Conservation (phyloP, 1,284 basidiomycete species). For the Sanghuangporus baumii region DNA sequence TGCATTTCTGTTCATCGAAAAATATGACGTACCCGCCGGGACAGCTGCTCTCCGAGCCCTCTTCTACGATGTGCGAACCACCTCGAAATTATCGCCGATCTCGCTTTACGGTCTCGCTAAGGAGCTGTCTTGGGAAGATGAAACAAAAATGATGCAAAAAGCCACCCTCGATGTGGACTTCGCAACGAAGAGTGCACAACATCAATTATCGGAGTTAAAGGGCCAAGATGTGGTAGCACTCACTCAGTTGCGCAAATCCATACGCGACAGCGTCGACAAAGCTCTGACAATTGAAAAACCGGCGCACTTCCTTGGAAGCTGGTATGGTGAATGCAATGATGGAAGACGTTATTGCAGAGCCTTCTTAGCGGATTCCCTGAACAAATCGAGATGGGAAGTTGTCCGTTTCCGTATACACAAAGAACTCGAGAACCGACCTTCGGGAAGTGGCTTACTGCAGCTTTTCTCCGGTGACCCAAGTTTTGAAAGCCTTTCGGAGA, state of each 20-base stretch:
- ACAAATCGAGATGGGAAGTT: too few species aligned
- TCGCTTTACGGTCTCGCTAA: not conserved
- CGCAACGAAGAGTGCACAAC: not conserved
- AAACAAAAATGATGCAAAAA: not conserved
- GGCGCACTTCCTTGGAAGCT: too few species aligned
- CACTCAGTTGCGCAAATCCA: not conserved
- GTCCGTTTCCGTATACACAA: too few species aligned
- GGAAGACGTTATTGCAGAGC: too few species aligned
- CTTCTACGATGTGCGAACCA: not conserved
- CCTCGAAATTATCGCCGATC: not conserved
- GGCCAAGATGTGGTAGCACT: not conserved
- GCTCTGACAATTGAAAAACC: too few species aligned
- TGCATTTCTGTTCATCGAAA: conserved; percentile 3
- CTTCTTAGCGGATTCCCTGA: too few species aligned
- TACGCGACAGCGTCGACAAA: too few species aligned
- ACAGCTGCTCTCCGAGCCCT: not conserved
- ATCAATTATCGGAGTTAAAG: not conserved
- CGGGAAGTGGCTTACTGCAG: too few species aligned
- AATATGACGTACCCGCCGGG: conserved; percentile 9
- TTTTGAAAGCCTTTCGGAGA: too few species aligned
- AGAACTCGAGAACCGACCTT: too few species aligned
- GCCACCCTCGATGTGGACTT: not conserved
- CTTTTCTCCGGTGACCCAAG: too few species aligned
- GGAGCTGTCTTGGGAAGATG: not conserved
- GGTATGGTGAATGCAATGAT: too few species aligned